Base-by-base conservation (phyloP, 441 rosid species). In the Brassica balearica region DNA sequence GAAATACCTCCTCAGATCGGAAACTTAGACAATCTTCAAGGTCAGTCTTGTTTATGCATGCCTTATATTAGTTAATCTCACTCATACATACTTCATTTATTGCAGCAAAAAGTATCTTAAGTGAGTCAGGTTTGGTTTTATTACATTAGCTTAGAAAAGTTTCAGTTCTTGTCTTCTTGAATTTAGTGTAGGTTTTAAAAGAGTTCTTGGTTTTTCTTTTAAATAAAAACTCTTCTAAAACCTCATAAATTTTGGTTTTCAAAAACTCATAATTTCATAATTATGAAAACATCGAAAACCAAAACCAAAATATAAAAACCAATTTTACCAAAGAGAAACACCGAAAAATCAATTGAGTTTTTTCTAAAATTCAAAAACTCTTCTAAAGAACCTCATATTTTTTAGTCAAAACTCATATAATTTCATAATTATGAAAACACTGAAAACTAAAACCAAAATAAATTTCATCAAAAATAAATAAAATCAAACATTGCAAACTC, bases 21-120 rank as follows among this genome's bases (percentile, higher is more conserved):
- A n/a, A 83, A 85, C 85, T 78, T 96, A 87, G 53, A 81, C 56
- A 85, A 84, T 78, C 96, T 96, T 79, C 97, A 94, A 92, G 99
- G 99, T 96, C 1, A 38, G 90, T 83, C 6, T 11, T 8, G 29
- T 23, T 73, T 65, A 19, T 70, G 80, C 80, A 75, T 72, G 80
- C 36, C 22, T 79, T 36, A 6, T 14, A 6, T 7, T 75, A 3
- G n/a, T 38, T 3, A 68, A 53, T n/a, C 53, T 51, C 27, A 58
- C 6, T 32, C 23, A 51, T 20, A 34, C 25, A 61, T 61, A 34
- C 8, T 78, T 72, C 77, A 72, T 59, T 72, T 73, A 68, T 48
- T 65, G 56, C 73, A 67, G 17, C 66, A 1, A 78, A 1, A 78
- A 66, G 9, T 2, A 20, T 32, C 6, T 58, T n/a, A 59, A 46